Conservation (phyloP, 371 early-diverging fungal species). For the Umbelopsis sp. region DNA sequence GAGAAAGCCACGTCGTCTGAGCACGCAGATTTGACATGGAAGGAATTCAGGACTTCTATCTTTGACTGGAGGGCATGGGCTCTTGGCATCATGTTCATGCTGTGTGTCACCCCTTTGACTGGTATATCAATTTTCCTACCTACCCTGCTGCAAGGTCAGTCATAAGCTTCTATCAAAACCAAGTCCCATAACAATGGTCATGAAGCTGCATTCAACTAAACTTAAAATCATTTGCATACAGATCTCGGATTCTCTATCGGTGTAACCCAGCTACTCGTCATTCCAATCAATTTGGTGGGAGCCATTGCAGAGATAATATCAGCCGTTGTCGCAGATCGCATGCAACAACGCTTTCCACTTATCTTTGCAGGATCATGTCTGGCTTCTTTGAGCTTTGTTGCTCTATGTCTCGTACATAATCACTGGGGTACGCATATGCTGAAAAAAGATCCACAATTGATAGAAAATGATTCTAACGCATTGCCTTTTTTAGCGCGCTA, state of each 20-base stretch:
- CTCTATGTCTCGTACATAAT: background rate
- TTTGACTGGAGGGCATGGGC: conserved; percentile 31
- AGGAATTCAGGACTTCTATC: conserved; percentile 21
- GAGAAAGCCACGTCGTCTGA: conserved; percentile 11
- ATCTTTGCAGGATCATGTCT: background rate
- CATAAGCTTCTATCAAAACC: background rate
- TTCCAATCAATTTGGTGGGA: conserved; percentile 7
- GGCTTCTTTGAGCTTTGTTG: background rate
- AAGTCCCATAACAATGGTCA: background rate
- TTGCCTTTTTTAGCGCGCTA: background rate
- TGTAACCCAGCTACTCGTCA: conserved; percentile 1
- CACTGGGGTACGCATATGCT: background rate
- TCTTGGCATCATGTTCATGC: conserved; percentile 13
- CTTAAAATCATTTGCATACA: background rate
- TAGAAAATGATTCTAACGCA: no score
- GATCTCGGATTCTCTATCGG: conserved; percentile 11
- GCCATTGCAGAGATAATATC: conserved; percentile 2
- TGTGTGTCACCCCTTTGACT: background rate
- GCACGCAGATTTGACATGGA: conserved; percentile 16
- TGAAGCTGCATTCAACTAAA: background rate
- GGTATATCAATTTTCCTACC: conserved; percentile 5
- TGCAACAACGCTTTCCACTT: conserved; percentile 7
- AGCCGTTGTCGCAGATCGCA: background rate
- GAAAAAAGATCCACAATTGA: background rate
- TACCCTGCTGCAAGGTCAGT: conserved; percentile 7